Conservation (phyloP, 1,139 yeast species). For the Lodderomyces oxycetoniae region DNA sequence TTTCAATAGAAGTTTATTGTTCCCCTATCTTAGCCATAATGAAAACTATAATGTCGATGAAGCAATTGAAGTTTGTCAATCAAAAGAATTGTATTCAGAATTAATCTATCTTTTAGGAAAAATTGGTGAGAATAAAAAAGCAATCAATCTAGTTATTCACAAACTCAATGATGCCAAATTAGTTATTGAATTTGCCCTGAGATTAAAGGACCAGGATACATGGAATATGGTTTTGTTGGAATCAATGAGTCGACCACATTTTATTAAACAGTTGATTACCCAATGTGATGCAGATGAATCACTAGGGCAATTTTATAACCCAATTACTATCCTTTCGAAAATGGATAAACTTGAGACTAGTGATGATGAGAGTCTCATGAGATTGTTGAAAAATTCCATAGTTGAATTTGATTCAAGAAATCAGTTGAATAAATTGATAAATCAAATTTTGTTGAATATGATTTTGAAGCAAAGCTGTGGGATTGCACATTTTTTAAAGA, state of each 20-base stretch:
- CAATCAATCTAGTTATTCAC: slow-evolving; percentile 71
- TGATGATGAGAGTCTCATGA: slow-evolving; percentile 25
- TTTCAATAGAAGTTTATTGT: slow-evolving; percentile 49
- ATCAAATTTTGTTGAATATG: slow-evolving; percentile 57
- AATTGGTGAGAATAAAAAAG: slow-evolving; percentile 75
- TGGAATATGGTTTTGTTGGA: slow-evolving; percentile 75
- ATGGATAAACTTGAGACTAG: slow-evolving; percentile 43
- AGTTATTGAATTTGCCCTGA: slow-evolving; percentile 78
- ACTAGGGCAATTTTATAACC: slow-evolving; percentile 50
- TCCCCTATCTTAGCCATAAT: slow-evolving; percentile 43
- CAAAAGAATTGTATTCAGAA: slow-evolving; percentile 53
- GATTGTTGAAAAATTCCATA: slow-evolving; percentile 53
- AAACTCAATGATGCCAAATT: slow-evolving; percentile 70
- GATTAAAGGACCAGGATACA: slow-evolving; percentile 65
- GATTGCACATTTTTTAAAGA: slow-evolving; percentile 34
- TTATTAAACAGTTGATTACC: slow-evolving; percentile 69
- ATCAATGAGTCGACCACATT: slow-evolving; percentile 67
- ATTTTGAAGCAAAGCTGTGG: slow-evolving; percentile 55
- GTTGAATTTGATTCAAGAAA: slow-evolving; percentile 62
- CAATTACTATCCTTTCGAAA: slow-evolving; percentile 58
- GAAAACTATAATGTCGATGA: slow-evolving; percentile 62
- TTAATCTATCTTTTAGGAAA: slow-evolving; percentile 77
- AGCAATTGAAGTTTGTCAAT: slow-evolving; percentile 64
- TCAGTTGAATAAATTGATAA: slow-evolving; percentile 54
- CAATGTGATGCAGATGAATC: slow-evolving; percentile 50